Base-by-base conservation (phyloP, 345 rosid genomes). In the Salix brachista region DNA sequence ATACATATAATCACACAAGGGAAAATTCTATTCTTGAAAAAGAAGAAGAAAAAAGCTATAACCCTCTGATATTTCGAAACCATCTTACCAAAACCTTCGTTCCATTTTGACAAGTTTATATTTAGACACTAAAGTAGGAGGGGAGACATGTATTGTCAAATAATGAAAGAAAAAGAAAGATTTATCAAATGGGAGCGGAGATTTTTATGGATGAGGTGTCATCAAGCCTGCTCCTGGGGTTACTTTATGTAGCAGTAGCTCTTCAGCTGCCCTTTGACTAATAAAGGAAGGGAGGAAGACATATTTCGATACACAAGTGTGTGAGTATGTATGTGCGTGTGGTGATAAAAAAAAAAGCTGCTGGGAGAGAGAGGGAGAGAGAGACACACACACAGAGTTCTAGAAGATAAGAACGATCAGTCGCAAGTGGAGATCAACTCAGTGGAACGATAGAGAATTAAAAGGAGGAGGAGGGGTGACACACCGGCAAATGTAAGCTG, bases 401-500 rank as follows among this genome's bases (percentile, higher is more conserved):
- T 23, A 58, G 64, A n/a, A 58, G 64, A 58, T 58, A 58, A 58
- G 64, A 58, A 58, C 6, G 28, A 58, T 23, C 28, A 58, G 16
- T 58, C 4, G 2, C 64, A 1, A 58, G 26, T 58, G 64, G 64
- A 23, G 64, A 58, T 56, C n/a, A 56, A 11, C 46, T 42, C 13
- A 42, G 13, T 10, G 14, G 46, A 42, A 42, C 46, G 10, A 11
- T 12, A 42, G 13, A 41, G 13, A 42, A 42, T 11, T 42, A 14
- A 3, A 42, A 10, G 46, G 46, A 42, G 13, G 44, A 12, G 46
- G 34, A 26, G 37, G 8, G 34, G 46, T 65, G 1, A 77, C 46
- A 77, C 46, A 80, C 74, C 12, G 13, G 71, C 4, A 56, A 77
- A 23, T 13, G 58, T 78, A 69, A 74, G 81, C 87, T 83, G 89